Percentiles rank a stretch among this genome's conserved stretches.
These are phyloP conservation scores for Paracorniculantispora psalliotae DNA, from an alignment of 2,329 filamentous ascomycete genomes.

Conservation along the genomic window DNA sequence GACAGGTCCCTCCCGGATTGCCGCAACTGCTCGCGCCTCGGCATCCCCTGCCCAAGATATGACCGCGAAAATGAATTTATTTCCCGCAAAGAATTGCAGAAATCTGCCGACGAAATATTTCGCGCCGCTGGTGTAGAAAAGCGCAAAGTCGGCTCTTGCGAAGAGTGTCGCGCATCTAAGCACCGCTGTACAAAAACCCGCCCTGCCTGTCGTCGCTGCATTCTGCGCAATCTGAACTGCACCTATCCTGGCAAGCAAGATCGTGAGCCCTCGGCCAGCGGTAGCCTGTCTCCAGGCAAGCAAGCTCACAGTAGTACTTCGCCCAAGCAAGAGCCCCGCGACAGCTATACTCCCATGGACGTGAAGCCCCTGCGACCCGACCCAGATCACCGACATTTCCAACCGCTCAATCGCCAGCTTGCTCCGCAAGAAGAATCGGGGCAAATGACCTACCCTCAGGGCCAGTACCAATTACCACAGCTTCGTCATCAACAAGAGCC, in stretches of 20 bases:
- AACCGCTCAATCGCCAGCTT: slow-evolving; percentile 10
- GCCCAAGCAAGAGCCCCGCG: slow-evolving; percentile 8
- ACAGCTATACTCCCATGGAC: not conserved
- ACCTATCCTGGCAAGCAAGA: slow-evolving; percentile 17
- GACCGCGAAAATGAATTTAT: slow-evolving; percentile 17
- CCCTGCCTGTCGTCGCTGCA: slow-evolving; percentile 24
- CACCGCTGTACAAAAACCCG: slow-evolving; percentile 23
- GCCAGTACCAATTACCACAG: slow-evolving; percentile 6
- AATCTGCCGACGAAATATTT: slow-evolving; percentile 24
- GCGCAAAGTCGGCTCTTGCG: slow-evolving; percentile 24
- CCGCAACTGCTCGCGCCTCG: slow-evolving; percentile 21
- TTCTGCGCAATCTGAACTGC: slow-evolving; percentile 18
- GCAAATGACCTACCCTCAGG: not conserved
- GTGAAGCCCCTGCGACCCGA: slow-evolving; percentile 7
- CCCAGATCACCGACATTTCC: slow-evolving; percentile 9
- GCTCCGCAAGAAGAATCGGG: not conserved
- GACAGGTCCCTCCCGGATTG: slow-evolving; percentile 19
- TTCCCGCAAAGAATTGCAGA: slow-evolving; percentile 20
- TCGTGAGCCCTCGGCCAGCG: slow-evolving; percentile 8
- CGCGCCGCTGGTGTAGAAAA: slow-evolving; percentile 24
- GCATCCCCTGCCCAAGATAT: slow-evolving; percentile 24
- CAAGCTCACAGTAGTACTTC: not conserved
- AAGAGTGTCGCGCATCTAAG: slow-evolving; percentile 24
- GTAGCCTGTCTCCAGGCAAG: slow-evolving; percentile 8
- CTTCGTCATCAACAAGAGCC: slow-evolving; percentile 4